Evolutionary conservation across 2,329 filamentous ascomycete species (phyloP).

Genomic region (Tolypocladium ovalisporum): DNA sequence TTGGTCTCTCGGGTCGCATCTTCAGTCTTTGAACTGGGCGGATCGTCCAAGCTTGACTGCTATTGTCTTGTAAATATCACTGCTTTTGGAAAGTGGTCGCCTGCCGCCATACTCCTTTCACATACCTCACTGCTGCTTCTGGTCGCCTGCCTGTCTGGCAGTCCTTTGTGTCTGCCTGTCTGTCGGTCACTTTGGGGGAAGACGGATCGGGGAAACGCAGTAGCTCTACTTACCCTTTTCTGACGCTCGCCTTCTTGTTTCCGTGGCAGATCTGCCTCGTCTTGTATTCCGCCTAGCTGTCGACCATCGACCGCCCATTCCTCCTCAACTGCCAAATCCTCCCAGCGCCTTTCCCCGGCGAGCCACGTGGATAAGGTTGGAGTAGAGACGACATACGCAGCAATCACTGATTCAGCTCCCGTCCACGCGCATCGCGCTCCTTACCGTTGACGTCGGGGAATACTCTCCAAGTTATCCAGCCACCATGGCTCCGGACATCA

Average conservation of each 20-base stretch:
- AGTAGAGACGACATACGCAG: neutral
- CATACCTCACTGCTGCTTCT: neutral
- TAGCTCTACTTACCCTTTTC: constrained; percentile 11
- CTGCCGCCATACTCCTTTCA: neutral
- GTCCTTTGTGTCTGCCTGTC: neutral
- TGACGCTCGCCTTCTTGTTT: constrained; percentile 8
- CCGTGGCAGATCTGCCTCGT: constrained; percentile 5
- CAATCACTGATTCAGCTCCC: neutral
- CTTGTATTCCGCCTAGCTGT: constrained; percentile 1
- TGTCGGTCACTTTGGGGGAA: neutral
- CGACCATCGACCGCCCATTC: neutral
- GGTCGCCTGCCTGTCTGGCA: neutral
- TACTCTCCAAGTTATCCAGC: neutral
- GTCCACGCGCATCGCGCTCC: neutral
- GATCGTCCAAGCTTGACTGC: neutral
- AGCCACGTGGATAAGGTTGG: neutral
- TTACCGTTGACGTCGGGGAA: neutral
- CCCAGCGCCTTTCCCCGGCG: neutral
- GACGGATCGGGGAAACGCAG: constrained; percentile 3
- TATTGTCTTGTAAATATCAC: neutral
- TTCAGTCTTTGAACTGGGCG: neutral
- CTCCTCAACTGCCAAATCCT: neutral
- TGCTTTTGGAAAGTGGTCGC: neutral
- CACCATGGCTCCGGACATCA: constrained; percentile 62
- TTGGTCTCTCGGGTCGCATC: neutral